Evolutionary conservation across 495 filamentous ascomycete species (phyloP).

Genomic region (Penicillium lagena): DNA sequence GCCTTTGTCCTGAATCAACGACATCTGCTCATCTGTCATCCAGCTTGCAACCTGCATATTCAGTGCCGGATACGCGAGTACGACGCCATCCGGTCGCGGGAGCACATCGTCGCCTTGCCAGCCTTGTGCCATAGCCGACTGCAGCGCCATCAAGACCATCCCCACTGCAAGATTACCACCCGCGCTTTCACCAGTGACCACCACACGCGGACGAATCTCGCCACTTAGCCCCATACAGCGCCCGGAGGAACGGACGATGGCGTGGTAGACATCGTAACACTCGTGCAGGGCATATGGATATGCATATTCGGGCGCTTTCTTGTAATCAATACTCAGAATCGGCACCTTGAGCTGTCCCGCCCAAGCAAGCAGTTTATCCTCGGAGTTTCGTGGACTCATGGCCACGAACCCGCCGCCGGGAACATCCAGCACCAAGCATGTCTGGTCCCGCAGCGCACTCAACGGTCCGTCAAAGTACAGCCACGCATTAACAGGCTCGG

Average conservation of each 20-base stretch:
- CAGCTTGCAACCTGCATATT: constrained; percentile 98
- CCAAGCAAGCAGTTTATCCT: constrained; percentile 90
- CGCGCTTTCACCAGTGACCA: constrained; percentile 87
- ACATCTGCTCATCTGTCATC: constrained; percentile 98
- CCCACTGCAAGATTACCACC: constrained; percentile 86
- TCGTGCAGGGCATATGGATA: constrained; percentile 96
- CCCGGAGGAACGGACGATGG: constrained; percentile 67
- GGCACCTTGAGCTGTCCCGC: constrained; percentile 78
- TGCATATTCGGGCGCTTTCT: constrained; percentile 88
- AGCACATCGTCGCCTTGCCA: constrained; percentile 55
- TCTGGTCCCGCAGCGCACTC: constrained; percentile 68
- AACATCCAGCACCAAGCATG: constrained; percentile 78
- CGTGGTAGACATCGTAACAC: constrained; percentile 90
- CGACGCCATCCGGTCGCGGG: constrained; percentile 71
- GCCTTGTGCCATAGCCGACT: constrained; percentile 54
- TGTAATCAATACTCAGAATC: constrained; percentile 85
- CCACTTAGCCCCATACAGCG: constrained; percentile 82
- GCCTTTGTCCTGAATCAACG: constrained; percentile 78
- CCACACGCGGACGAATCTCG: constrained; percentile 58
- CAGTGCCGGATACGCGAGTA: constrained; percentile 82
- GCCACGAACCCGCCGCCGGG: constrained; percentile 95
- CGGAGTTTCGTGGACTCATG: constrained; percentile 85
- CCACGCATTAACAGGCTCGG: constrained; percentile 79
- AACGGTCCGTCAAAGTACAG: constrained; percentile 90
- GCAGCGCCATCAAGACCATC: constrained; percentile 78